Evolutionary conservation across 2,329 filamentous ascomycete genomes (phyloP).

Genomic region (Stylonectria norvegica): DNA sequence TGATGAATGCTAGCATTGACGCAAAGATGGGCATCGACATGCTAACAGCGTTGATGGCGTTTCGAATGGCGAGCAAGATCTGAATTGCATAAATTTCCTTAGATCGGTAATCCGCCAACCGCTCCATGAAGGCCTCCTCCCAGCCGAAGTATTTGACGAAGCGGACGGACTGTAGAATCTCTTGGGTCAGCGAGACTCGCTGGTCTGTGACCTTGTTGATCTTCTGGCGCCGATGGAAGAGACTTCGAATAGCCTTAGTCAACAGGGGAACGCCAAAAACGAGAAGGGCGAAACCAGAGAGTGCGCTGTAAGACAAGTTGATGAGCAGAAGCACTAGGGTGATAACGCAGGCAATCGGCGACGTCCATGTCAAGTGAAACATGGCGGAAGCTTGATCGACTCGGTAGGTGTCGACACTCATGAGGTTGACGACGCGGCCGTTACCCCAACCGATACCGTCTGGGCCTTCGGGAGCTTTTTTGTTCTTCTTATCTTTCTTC

Average conservation of each 20-base stretch:
- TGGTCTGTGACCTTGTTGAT: conserved; percentile 97
- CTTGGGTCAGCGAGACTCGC: conserved; percentile 84
- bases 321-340: conserved; percentile 77
- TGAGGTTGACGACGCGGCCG: conserved; percentile 85
- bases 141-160: conserved; percentile 98
- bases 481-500: conserved; percentile 38
- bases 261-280: conserved; percentile 75
- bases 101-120: conserved; percentile 69
- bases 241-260: conserved; percentile 69
- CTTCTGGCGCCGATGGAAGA: conserved; percentile 69
- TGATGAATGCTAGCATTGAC: conserved; percentile 93
- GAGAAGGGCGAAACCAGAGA: conserved; percentile 82
- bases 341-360: conserved; percentile 73
- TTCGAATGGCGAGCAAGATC: conserved; percentile 74
- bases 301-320: conserved; percentile 85
- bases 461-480: conserved; percentile 37
- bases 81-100: conserved; percentile 84
- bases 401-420: conserved; percentile 93
- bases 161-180: conserved; percentile 84
- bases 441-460: conserved; percentile 88
- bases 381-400: conserved; percentile 84
- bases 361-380: conserved; percentile 89
- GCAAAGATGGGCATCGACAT: conserved; percentile 90
- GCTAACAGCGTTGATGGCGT: conserved; percentile 78
- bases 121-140: conserved; percentile 81